Evolutionary conservation across 73 alveolate species (phyloP).

Genomic region (Tetrahymena elliotti): DNA sequence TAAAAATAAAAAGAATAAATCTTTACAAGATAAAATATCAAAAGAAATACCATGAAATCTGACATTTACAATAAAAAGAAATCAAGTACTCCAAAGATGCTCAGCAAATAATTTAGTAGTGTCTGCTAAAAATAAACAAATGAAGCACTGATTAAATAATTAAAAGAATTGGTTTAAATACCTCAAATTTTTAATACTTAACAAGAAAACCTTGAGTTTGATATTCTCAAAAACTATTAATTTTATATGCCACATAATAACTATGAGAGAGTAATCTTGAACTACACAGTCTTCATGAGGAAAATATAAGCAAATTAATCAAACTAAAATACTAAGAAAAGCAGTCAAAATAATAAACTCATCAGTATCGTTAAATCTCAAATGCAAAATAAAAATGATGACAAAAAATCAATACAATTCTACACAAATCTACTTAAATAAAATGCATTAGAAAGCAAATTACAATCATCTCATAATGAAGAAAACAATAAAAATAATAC

Average conservation of each 20-base stretch:
- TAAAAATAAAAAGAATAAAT: not conserved
- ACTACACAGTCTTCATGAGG: not conserved
- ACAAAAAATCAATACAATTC: not conserved
- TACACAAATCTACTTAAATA: not conserved
- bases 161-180: not conserved
- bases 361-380: not conserved
- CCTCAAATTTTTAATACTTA: not conserved
- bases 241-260: not conserved
- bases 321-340: not conserved
- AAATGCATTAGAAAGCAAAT: not conserved
- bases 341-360: not conserved
- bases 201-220: not conserved
- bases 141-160: not conserved
- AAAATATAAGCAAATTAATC: not conserved
- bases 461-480: not conserved
- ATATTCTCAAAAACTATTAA: not conserved
- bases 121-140: not conserved
- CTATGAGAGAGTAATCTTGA: not conserved
- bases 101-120: not conserved
- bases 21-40: not conserved
- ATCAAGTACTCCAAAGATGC: not conserved
- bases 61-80: not conserved
- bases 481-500: not conserved
- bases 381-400: too few relatives aligned
- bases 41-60: not conserved